Conservation (phyloP, 1,284 basidiomycete genomes). For the Ganoderma lingzhi region DNA sequence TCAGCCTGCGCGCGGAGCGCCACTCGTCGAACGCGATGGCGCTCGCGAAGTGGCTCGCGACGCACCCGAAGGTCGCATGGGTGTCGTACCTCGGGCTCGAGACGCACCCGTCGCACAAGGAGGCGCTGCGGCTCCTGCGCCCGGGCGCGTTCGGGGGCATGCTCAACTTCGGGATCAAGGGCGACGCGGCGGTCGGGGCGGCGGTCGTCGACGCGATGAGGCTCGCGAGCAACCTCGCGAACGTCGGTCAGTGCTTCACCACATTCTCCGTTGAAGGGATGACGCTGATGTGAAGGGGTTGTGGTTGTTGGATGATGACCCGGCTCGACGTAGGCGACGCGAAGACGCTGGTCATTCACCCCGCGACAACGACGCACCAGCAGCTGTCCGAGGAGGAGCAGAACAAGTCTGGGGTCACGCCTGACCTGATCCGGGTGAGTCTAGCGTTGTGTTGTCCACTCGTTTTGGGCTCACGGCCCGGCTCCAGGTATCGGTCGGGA, state of each 20-base stretch:
- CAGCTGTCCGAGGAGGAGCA: conserved; percentile 81
- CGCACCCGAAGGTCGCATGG: conserved; percentile 79
- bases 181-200: conserved; percentile 65
- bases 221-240: conserved; percentile 80
- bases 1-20: conserved; percentile 82
- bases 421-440: conserved; percentile 81
- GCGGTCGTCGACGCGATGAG: conserved; percentile 79
- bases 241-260: conserved; percentile 60
- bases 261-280: no score
- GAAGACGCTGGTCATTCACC: conserved; percentile 7
- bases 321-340: neutral
- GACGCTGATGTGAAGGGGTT: neutral
- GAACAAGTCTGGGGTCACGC: conserved; percentile 75
- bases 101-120: conserved; percentile 68
- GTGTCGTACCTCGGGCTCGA: conserved; percentile 84
- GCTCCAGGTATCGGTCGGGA: conserved; percentile 72
- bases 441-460: neutral
- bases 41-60: conserved; percentile 78
- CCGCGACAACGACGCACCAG: conserved; percentile 80
- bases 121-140: conserved; percentile 69
- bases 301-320: neutral
- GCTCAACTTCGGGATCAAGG: conserved; percentile 85
- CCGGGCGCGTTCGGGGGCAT: conserved; percentile 76
- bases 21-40: conserved; percentile 81
- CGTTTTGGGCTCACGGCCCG: neutral